Evolutionary conservation across 2,329 filamentous ascomycete genomes (phyloP), one percentile per base, ranked within the genome.

Genomic region (Colletotrichum sp.): DNA sequence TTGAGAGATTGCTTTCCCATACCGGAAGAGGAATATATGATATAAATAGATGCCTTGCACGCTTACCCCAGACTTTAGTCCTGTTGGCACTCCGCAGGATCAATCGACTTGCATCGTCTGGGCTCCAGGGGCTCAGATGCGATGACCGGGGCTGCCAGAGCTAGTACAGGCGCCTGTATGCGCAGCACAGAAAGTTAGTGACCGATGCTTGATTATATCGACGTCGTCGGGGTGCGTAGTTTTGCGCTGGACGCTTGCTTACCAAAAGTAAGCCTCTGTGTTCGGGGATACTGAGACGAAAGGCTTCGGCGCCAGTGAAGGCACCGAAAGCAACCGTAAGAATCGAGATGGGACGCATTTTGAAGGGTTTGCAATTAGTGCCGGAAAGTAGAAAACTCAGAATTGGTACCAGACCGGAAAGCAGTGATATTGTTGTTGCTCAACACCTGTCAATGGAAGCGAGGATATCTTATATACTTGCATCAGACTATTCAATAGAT

Each of bases 391-490:
- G 3, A n/a, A 49, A n/a, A 24, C 24, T 24, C 24, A 24, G 10
- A 0, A 4, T 12, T 4, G 39, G 39, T 49, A n/a, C 39, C 39
- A 49, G 18, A 49, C 39, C 18, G 39, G 39, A n/a, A 0, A n/a
- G 18, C 9, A n/a, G 9, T 49, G 5, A 44, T 6, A 5, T 3
- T 6, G 3, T 2, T 3, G 2, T 6, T 44, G 8, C 3, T 3
- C 16, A 3, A 0, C 8, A 12, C 0, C 3, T 12, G 5, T 13
- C 1, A 2, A 21, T 10, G 6, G 44, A 21, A 21, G 44, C 3
- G 44, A 13, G 9, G 0, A 13, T 49, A 6, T 2, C 10, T 52
- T 52, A 21, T 52, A 21, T 52, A 21, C n/a, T 28, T 28, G 26
- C 26, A 28, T 28, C 1, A 28, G 26, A 28, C 26, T 28, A 1